These are phyloP conservation scores for Taxillus chinensis DNA, from an alignment of 164 flowering plant species.

Conservation along the genomic window DNA sequence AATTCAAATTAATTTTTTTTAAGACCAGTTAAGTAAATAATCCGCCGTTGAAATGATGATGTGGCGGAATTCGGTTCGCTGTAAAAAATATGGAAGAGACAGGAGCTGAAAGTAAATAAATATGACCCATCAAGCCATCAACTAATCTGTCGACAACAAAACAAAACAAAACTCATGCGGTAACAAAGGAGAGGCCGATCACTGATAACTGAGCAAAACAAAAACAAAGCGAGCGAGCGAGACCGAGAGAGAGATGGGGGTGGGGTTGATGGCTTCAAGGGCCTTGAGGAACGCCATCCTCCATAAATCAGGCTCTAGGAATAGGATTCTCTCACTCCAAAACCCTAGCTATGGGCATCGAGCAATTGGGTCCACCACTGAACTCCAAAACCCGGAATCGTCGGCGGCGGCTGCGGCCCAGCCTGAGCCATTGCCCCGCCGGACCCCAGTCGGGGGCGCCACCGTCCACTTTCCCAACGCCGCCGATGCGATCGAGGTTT, in stretches of 20 bases:
- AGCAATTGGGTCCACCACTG: conserved; percentile 54
- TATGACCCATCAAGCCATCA: no score
- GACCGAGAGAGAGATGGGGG: not conserved
- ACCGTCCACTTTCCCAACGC: conserved; percentile 64
- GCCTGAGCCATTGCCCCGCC: conserved; percentile 33
- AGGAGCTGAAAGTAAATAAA: no score
- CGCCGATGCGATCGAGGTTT: conserved; percentile 88
- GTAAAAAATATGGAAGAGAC: no score
- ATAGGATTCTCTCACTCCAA: not conserved
- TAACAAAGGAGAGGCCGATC: no score
- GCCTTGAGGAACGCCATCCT: conserved; percentile 2
- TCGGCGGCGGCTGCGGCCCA: conserved; percentile 29
- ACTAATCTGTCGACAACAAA: no score
- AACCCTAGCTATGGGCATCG: conserved; percentile 13
- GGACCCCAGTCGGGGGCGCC: conserved; percentile 70
- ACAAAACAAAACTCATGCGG: no score
- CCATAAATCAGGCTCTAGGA: not conserved
- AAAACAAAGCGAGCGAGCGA: no score
- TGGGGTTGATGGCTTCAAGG: not conserved
- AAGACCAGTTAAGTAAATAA: no score
- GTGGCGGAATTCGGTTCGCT: no score
- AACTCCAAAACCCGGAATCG: conserved; percentile 59
- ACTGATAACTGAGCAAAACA: no score
- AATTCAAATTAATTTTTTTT: no score
- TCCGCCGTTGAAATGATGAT: no score